Evolutionary conservation across 2,329 filamentous ascomycete genomes (phyloP).

Genomic region (Cercospora berteroae): DNA sequence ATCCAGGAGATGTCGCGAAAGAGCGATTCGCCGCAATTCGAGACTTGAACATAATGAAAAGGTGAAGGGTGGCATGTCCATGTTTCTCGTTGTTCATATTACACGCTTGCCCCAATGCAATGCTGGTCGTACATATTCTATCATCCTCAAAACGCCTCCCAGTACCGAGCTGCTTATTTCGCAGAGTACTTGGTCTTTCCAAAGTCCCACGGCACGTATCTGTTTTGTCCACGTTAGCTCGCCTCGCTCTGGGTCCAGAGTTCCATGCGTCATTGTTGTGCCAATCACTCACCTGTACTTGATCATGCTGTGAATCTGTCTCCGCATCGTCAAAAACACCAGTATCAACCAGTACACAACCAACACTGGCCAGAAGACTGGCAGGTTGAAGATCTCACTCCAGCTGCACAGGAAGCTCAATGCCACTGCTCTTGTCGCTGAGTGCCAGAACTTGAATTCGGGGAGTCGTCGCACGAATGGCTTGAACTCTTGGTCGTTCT

Average conservation of each 20-base stretch:
- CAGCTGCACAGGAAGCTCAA: constrained; percentile 87
- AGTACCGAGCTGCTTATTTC: constrained; percentile 25
- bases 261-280: too few species aligned
- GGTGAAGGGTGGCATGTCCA: not conserved
- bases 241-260: not conserved
- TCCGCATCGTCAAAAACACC: constrained; percentile 94
- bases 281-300: constrained; percentile 92
- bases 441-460: constrained; percentile 99
- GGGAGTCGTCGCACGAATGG: constrained; percentile 94
- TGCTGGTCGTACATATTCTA: constrained; percentile 19
- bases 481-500: constrained; percentile 95
- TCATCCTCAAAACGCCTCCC: not conserved
- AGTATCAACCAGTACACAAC: constrained; percentile 99
- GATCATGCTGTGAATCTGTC: constrained; percentile 99
- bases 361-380: constrained; percentile 97
- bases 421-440: constrained; percentile 79
- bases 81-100: constrained; percentile 9
- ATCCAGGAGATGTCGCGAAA: too few species aligned
- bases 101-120: constrained; percentile 13
- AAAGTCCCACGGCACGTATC: constrained; percentile 43
- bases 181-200: constrained; percentile 41
- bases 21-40: not conserved
- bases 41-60: not conserved
- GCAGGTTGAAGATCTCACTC: constrained; percentile 92
- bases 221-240: constrained; percentile 26